Conservation (phyloP, 805 yeast species). For the Helenozyma rhizophorensis region DNA sequence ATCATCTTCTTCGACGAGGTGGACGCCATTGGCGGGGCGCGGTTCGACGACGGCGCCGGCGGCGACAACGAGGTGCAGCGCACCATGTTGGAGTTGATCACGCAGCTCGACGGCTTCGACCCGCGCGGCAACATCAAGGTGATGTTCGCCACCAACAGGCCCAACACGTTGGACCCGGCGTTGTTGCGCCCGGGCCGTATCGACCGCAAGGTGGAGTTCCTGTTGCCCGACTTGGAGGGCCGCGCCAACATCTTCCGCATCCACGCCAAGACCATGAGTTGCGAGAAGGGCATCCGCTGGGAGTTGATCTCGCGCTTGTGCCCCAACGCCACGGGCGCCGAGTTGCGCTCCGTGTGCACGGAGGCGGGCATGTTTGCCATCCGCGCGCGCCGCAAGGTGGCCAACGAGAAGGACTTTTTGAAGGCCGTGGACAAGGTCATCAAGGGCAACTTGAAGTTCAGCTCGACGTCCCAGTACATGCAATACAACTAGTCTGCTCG, state of each 20-base stretch:
- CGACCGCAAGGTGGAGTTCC: slow-evolving; percentile 96
- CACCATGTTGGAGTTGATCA: slow-evolving; percentile 96
- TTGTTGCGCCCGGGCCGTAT: slow-evolving; percentile 97
- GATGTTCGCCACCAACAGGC: slow-evolving; percentile 98
- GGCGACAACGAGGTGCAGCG: slow-evolving; percentile 99
- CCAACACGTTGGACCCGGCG: slow-evolving; percentile 97
- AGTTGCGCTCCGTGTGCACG: slow-evolving; percentile 95
- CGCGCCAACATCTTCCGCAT: slow-evolving; percentile 96
- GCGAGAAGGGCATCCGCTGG: slow-evolving; percentile 97
- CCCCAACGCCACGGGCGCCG: slow-evolving; percentile 99
- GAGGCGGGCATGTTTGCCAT: slow-evolving; percentile 99
- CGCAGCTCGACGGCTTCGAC: slow-evolving; percentile 97
- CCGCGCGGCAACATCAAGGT: slow-evolving; percentile 99
- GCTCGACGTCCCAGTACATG: slow-evolving; percentile 97
- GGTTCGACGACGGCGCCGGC: slow-evolving; percentile 99
- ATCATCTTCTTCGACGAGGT: slow-evolving; percentile 97
- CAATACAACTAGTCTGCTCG: slow-evolving; percentile 68
- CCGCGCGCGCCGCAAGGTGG: slow-evolving; percentile 96
- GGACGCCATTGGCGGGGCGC: slow-evolving; percentile 99
- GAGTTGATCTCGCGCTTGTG: slow-evolving; percentile 95
- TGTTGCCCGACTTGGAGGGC: slow-evolving; percentile 95
- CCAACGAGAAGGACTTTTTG: slow-evolving; percentile 95
- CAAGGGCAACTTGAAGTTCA: slow-evolving; percentile 96
- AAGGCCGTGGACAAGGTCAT: slow-evolving; percentile 98
- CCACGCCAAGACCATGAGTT: slow-evolving; percentile 96